Percentiles rank a stretch among this genome's conserved stretches.
Conservation (phyloP, 148 eudicot genomes). For the Cornus controversa region DNA sequence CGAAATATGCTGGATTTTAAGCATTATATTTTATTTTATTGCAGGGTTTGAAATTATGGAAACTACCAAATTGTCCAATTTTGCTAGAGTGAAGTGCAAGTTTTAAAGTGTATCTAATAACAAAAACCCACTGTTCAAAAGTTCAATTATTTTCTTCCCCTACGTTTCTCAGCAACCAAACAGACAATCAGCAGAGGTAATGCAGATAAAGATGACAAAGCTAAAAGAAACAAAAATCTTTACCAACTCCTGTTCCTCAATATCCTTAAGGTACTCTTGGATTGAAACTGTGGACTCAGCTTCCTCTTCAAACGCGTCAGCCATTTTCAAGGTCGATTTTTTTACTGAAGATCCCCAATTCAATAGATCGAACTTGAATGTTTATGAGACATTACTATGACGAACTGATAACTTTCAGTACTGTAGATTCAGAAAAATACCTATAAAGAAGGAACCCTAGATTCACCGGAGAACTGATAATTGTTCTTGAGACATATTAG, state of each 20-base stretch:
- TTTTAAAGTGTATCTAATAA: not conserved
- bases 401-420: no score
- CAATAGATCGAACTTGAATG: no score
- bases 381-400: no score
- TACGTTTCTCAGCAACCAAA: conserved; percentile 4
- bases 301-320: conserved; percentile 67
- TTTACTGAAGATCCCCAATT: not conserved
- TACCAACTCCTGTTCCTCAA: conserved; percentile 90
- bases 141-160: not conserved
- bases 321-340: conserved; percentile 35
- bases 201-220: not conserved
- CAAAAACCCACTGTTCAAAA: not conserved
- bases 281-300: conserved; percentile 58
- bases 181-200: not conserved
- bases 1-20: not conserved
- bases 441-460: conserved; percentile 3
- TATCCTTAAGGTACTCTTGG: conserved; percentile 64
- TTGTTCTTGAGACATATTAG: not conserved
- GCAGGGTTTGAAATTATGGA: not conserved
- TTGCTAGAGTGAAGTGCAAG: not conserved
- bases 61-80: not conserved
- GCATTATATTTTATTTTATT: no score
- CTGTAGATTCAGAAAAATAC: not conserved
- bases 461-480: not conserved
- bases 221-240: not conserved